Evolutionary conservation across 1,284 basidiomycete genomes (phyloP).

Genomic region (Moniliella sp.): DNA sequence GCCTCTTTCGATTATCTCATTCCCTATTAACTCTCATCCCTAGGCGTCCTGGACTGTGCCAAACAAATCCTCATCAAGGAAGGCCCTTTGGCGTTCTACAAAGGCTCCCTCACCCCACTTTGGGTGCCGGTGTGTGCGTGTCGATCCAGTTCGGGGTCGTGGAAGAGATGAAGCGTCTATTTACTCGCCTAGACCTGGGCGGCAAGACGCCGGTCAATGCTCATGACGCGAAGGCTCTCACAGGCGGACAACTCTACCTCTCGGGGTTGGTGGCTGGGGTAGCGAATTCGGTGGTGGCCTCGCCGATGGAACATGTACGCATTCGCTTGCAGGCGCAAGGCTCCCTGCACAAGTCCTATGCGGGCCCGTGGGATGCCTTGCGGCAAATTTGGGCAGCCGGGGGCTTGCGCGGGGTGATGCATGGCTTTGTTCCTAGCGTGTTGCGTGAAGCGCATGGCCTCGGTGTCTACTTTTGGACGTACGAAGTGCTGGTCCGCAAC

Average conservation of each 20-base stretch:
- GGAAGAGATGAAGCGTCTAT: slow-evolving; percentile 68
- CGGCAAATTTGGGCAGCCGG: slow-evolving; percentile 2
- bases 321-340: slow-evolving; percentile 46
- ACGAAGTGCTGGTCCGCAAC: slow-evolving; percentile 62
- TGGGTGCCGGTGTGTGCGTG: slow-evolving; percentile 83
- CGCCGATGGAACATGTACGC: slow-evolving; percentile 89
- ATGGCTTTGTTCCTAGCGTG: slow-evolving; percentile 74
- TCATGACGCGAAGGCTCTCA: slow-evolving; percentile 40
- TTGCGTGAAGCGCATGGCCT: slow-evolving; percentile 48
- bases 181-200: slow-evolving; percentile 37
- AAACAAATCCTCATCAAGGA: slow-evolving; percentile 67
- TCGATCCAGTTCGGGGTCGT: slow-evolving; percentile 88
- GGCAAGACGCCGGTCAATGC: slow-evolving; percentile 7
- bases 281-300: slow-evolving; percentile 74
- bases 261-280: slow-evolving; percentile 67
- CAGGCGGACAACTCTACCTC: slow-evolving; percentile 48
- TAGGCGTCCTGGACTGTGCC: slow-evolving; percentile 69
- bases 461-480: slow-evolving; percentile 50
- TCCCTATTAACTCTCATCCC: too few species aligned
- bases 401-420: slow-evolving; percentile 65
- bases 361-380: slow-evolving; percentile 34
- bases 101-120: slow-evolving; percentile 80
- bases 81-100: slow-evolving; percentile 60
- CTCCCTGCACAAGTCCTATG: slow-evolving; percentile 13
- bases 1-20: too few species aligned